phyloP scores from a whole-genome alignment of 139 green algal species.

The Deuterostichococcus epilithicus region DNA sequence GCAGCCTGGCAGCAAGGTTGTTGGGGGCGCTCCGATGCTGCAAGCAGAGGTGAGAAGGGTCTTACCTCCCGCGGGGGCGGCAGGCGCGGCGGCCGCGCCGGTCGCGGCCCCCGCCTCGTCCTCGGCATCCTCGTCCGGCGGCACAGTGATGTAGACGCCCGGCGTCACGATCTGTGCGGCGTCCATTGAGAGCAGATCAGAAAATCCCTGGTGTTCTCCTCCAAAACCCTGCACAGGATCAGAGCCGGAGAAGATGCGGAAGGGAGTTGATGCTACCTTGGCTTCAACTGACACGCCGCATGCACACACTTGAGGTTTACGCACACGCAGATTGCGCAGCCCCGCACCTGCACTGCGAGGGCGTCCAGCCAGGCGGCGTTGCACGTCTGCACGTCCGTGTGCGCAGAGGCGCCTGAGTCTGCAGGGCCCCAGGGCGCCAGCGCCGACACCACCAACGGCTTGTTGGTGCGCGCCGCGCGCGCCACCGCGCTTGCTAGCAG shows the following conservation, averaged over 20 bases:
- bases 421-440: not conserved
- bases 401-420: not conserved
- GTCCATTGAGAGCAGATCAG: not conserved
- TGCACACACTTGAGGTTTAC: conserved; percentile 2
- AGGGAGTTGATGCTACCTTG: too few relatives aligned
- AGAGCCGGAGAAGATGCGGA: too few relatives aligned
- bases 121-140: not conserved
- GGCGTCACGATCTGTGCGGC: not conserved
- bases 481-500: conserved; percentile 39
- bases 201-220: not conserved
- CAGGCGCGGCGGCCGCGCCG: conserved; percentile 5
- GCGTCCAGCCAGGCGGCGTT: conserved; percentile 7
- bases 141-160: not conserved
- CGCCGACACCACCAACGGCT: conserved; percentile 39
- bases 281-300: too few relatives aligned
- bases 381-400: not conserved
- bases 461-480: conserved; percentile 25
- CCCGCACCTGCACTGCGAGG: conserved; percentile 18
- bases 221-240: too few relatives aligned
- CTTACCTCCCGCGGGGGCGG: not conserved
- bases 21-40: too few relatives aligned
- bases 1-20: too few relatives aligned
- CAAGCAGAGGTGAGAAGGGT: too few relatives aligned
- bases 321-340: conserved; percentile 2
- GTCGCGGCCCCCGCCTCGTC: not conserved